Base-by-base conservation (phyloP, 768 basidiomycete species). In the Rhizopogon vesiculosus region DNA sequence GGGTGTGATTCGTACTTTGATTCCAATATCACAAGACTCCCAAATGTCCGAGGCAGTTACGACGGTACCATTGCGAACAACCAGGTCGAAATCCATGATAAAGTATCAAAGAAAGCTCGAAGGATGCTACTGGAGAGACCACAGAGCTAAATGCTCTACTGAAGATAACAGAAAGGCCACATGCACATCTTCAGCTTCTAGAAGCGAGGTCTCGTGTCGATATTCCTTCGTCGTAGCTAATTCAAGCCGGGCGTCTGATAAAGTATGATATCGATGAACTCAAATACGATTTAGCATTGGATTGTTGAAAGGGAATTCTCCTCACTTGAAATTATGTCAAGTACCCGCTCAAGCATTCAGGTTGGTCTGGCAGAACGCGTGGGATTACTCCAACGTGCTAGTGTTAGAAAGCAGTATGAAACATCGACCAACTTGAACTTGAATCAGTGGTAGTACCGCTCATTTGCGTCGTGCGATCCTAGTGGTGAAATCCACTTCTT, bases 21-120 rank as follows among this genome's bases (percentile, higher is more conserved):
- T 57, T 13, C 67, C 71, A 25, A 72, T 67, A 53, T 72, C 71
- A 46, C 59, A 60, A 22, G 46, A 28, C 51, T 56, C 56, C 53
- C 52, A 50, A 8, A 55, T 53, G 29, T 59, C 59, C 13, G 59
- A 59, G 10, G 59, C 59, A 18, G 59, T 60, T 9, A 60, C 59
- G 13, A 60, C 42, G 22, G 59, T 55, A 19, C 58, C 59, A 28
- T 60, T 59, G 9, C 58, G 58, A 13, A 60, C 18, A 22, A 60
- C 45, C 3, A 51, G 42, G 42, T 59, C 59, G 15, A 60, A 60
- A 48, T 55, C 51, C 58, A 59, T 59, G 9, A 3, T 41, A 18
- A 28, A 29, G 33, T 28, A 33, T 38, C 33, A 53, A 33, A 10
- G 25, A 46, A 46, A 46, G 45, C 29, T 18, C 28, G 29, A 45